Evolutionary conservation across 148 eudicot species (phyloP), one percentile per base, ranked within the genome.

Genomic region (Nyssa sinensis): DNA sequence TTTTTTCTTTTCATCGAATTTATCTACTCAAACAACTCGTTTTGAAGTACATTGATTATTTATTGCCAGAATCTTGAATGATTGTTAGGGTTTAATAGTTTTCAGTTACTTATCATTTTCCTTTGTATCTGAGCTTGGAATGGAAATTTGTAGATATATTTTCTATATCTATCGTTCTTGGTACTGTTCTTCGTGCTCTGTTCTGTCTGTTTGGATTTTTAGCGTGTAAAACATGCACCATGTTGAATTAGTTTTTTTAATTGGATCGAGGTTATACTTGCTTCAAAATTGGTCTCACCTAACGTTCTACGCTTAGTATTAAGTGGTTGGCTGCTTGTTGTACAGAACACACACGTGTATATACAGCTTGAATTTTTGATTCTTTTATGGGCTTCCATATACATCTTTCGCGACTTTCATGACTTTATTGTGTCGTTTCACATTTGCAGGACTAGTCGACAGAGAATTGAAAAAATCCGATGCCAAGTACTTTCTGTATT

Each of bases 261-360:
- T n/a, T n/a, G n/a, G n/a, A n/a, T n/a, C n/a, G n/a, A n/a, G n/a
- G n/a, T n/a, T n/a, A n/a, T n/a, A n/a, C n/a, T n/a, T n/a, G n/a
- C n/a, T n/a, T 28, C 7, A 55, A 14, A 39, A 2, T 29, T 28
- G 49, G 69, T n/a, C 31, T 10, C 28, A 62, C 25, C 74, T 33
- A 70, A 62, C 79, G 4, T 62, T 77, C 74, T 70, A 34, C 13
- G n/a, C 53, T 31, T 63, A 61, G 17, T n/a, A 13, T 32, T 70
- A 69, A 62, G 64, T 49, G 51, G 62, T 61, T 55, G 44, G 74
- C 63, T 72, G 32, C n/a, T n/a, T n/a, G 61, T 34, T 41, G 32
- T 32, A 64, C 62, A 31, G 76, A 62, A 53, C n/a, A n/a, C n/a
- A n/a, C n/a, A n/a, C n/a, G n/a, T n/a, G n/a, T n/a, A n/a, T n/a